Percentiles rank a stretch among this genome's conserved stretches.
These are phyloP conservation scores for Colletotrichum sp. DNA, from an alignment of 2,329 filamentous ascomycete genomes.

Conservation along the genomic window DNA sequence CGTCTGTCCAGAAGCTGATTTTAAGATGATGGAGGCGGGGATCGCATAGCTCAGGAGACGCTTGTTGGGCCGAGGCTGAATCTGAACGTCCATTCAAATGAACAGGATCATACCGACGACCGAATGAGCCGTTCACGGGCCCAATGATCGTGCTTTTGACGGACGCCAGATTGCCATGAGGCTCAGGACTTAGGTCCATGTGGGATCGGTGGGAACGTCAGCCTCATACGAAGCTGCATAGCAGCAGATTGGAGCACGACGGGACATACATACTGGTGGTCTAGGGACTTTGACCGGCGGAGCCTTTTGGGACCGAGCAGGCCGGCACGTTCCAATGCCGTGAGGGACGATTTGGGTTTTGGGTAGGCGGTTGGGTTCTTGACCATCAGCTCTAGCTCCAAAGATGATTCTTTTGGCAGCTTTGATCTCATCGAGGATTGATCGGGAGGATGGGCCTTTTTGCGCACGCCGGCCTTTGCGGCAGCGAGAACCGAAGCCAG, in stretches of 20 bases:
- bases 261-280: conserved; percentile 11
- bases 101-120: neutral
- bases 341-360: neutral
- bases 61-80: neutral
- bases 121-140: neutral
- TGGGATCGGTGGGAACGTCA: neutral
- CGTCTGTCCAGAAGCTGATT: conserved; percentile 38
- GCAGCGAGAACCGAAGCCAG: conserved; percentile 24
- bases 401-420: neutral
- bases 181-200: neutral
- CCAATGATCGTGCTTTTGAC: neutral
- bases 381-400: conserved; percentile 28
- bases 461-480: conserved; percentile 12
- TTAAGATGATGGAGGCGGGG: conserved; percentile 30
- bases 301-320: neutral
- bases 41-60: conserved; percentile 26
- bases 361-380: conserved; percentile 27
- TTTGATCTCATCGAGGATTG: neutral
- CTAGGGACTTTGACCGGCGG: neutral
- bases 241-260: neutral
- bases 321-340: neutral
- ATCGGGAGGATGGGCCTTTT: neutral
- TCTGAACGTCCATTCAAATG: neutral
- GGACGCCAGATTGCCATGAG: neutral
- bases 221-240: neutral